These are phyloP conservation scores for Rhodotorula sp. DNA, from an alignment of 1,284 basidiomycete genomes.

Conservation along the genomic window DNA sequence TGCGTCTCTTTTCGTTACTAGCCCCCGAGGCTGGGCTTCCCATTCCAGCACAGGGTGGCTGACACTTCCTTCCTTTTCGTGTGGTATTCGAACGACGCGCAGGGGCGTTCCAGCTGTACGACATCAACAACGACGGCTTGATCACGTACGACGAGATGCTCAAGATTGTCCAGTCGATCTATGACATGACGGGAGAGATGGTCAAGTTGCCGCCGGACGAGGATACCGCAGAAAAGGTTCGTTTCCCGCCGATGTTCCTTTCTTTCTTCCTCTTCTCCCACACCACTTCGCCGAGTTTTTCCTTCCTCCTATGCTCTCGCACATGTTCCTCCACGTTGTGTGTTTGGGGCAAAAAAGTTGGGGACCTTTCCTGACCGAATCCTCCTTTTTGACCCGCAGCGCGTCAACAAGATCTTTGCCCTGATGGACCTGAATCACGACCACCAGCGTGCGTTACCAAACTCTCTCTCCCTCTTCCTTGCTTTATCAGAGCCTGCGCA, in stretches of 20 bases:
- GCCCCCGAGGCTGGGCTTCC: neutral
- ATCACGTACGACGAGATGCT: slow-evolving; percentile 99
- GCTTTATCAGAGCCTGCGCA: too few species aligned
- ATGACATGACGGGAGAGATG: slow-evolving; percentile 97
- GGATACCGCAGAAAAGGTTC: slow-evolving; percentile 96
- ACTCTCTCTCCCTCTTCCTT: too few species aligned
- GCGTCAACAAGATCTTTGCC: slow-evolving; percentile 73
- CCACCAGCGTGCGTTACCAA: slow-evolving; percentile 33
- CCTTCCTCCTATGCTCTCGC: too few species aligned
- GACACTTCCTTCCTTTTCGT: neutral
- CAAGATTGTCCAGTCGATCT: slow-evolving; percentile 90
- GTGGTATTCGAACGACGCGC: slow-evolving; percentile 16
- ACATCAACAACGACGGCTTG: slow-evolving; percentile 94
- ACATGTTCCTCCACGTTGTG: too few species aligned
- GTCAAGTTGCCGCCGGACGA: slow-evolving; percentile 96
- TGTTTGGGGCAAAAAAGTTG: too few species aligned
- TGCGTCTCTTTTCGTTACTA: slow-evolving; percentile 52
- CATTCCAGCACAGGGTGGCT: neutral
- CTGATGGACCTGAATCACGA: slow-evolving; percentile 46
- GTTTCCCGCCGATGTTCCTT: slow-evolving; percentile 24
- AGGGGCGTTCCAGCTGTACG: slow-evolving; percentile 99
- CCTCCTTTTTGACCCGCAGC: slow-evolving; percentile 59
- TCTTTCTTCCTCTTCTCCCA: too few species aligned
- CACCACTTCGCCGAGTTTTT: too few species aligned
- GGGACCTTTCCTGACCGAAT: neutral